Conservation (phyloP, 2,329 filamentous ascomycete genomes). For the Calonectria hawksworthii region DNA sequence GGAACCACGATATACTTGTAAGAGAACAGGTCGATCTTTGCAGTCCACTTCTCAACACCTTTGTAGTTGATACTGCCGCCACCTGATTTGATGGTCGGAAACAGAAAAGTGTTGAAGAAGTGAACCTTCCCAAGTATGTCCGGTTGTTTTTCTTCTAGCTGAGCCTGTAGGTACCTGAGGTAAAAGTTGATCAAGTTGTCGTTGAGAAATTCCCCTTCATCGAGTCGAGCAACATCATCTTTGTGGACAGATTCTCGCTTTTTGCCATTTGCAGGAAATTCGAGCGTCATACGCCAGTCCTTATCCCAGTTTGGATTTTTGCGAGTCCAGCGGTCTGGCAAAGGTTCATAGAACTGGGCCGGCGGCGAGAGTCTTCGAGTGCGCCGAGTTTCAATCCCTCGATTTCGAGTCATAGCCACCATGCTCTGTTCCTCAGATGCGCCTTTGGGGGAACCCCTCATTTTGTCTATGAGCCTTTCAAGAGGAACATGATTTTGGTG, state of each 20-base stretch:
- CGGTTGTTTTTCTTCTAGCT: slow-evolving; percentile 67
- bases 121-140: slow-evolving; percentile 77
- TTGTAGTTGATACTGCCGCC: slow-evolving; percentile 82
- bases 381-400: slow-evolving; percentile 40
- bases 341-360: slow-evolving; percentile 23
- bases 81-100: slow-evolving; percentile 77
- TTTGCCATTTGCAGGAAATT: slow-evolving; percentile 71
- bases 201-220: slow-evolving; percentile 90
- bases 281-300: slow-evolving; percentile 70
- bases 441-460: slow-evolving; percentile 28
- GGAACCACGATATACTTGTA: slow-evolving; percentile 94
- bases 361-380: slow-evolving; percentile 41
- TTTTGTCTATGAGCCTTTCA: slow-evolving; percentile 46
- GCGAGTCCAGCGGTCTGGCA: slow-evolving; percentile 62
- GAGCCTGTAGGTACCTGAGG: slow-evolving; percentile 78
- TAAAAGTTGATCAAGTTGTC: slow-evolving; percentile 95
- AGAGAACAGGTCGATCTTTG: slow-evolving; percentile 84
- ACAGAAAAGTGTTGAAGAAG: slow-evolving; percentile 96
- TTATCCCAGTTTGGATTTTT: slow-evolving; percentile 65
- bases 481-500: slow-evolving; percentile 18
- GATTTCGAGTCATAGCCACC: slow-evolving; percentile 22
- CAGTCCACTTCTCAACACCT: slow-evolving; percentile 89
- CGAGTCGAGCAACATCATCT: slow-evolving; percentile 81
- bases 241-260: slow-evolving; percentile 77
- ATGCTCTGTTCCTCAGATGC: slow-evolving; percentile 7